phyloP scores from a whole-genome alignment of 352 stramenopile genomes.

The Globisporangium takayamanum region DNA sequence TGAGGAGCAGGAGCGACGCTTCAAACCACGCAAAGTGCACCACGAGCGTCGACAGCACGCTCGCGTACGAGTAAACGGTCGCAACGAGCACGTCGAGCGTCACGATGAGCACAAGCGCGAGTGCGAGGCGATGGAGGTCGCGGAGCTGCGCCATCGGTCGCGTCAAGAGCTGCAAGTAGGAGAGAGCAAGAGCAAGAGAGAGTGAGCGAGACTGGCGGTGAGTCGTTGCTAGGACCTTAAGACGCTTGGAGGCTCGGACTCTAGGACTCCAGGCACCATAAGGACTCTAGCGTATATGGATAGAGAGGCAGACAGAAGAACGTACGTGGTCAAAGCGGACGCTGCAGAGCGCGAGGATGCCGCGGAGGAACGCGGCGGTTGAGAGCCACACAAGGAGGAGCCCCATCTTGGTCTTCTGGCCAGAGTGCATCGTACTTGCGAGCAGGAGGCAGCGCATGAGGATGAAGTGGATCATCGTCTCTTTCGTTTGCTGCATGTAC shows the following conservation, averaged over 20 bases:
- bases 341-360: constrained; percentile 52
- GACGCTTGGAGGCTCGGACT: too few species aligned
- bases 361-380: constrained; percentile 48
- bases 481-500: constrained; percentile 57
- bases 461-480: constrained; percentile 71
- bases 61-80: constrained; percentile 24
- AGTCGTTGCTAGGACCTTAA: background rate
- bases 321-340: constrained; percentile 57
- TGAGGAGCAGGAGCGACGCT: constrained; percentile 55
- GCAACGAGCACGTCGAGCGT: constrained; percentile 39
- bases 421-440: constrained; percentile 53
- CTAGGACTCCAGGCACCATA: background rate
- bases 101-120: constrained; percentile 36
- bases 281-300: background rate
- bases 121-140: constrained; percentile 51
- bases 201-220: background rate
- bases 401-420: constrained; percentile 29
- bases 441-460: constrained; percentile 70
- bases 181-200: background rate
- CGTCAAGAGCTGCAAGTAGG: constrained; percentile 34
- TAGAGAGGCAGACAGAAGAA: background rate
- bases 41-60: constrained; percentile 44
- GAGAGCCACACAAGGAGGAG: constrained; percentile 66
- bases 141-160: constrained; percentile 47
- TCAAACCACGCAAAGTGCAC: constrained; percentile 76